Percentiles rank a stretch among this genome's conserved stretches.
Conservation (phyloP, 306 rosid genomes). For the Begonia peltatifolia region DNA sequence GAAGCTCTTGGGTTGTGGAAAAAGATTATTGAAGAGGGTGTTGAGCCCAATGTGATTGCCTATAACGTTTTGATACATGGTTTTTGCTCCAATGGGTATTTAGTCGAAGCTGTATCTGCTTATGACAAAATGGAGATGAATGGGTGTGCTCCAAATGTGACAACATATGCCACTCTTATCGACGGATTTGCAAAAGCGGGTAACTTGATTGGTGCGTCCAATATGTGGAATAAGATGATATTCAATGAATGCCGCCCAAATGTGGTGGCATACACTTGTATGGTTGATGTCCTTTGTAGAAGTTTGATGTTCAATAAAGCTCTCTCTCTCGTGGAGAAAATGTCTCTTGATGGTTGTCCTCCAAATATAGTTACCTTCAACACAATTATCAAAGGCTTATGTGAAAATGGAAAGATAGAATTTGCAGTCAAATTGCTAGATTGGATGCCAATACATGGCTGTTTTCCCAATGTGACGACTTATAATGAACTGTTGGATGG, state of each 20-base stretch:
- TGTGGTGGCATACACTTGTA: slow-evolving; percentile 61
- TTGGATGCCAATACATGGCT: slow-evolving; percentile 43
- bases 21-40: slow-evolving; percentile 35
- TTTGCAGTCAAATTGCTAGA: slow-evolving; percentile 47
- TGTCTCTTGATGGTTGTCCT: slow-evolving; percentile 53
- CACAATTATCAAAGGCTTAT: slow-evolving; percentile 61
- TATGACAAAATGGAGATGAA: slow-evolving; percentile 41
- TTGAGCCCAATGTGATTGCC: slow-evolving; percentile 43
- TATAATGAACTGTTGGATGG: slow-evolving; percentile 69
- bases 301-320: slow-evolving; percentile 52
- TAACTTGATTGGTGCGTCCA: slow-evolving; percentile 47
- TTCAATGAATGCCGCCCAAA: slow-evolving; percentile 51
- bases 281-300: slow-evolving; percentile 73
- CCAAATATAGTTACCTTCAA: slow-evolving; percentile 67
- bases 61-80: slow-evolving; percentile 53
- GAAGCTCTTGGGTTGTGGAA: slow-evolving; percentile 65
- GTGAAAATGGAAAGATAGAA: slow-evolving; percentile 38
- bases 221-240: slow-evolving; percentile 76
- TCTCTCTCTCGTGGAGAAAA: slow-evolving; percentile 36
- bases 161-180: slow-evolving; percentile 51
- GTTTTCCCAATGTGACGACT: slow-evolving; percentile 59
- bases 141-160: slow-evolving; percentile 44
- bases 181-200: slow-evolving; percentile 60
- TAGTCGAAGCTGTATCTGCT: slow-evolving; percentile 33
- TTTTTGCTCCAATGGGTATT: slow-evolving; percentile 45